Evolutionary conservation across 2,329 filamentous ascomycete genomes (phyloP).

Genomic region (Arthrinium puccinioides): DNA sequence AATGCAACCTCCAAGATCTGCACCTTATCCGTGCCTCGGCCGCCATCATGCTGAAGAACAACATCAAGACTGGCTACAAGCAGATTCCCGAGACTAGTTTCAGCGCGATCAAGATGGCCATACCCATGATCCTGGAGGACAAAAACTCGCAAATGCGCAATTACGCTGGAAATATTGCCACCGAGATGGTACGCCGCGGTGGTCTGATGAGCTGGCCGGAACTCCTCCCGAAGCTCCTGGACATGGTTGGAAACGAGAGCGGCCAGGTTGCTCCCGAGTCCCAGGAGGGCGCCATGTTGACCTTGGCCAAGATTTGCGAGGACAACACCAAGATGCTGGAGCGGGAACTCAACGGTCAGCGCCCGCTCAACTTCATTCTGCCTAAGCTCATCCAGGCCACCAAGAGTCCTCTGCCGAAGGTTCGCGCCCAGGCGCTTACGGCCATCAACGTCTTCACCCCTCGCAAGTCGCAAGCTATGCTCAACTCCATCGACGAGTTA

Average conservation of each 20-base stretch:
- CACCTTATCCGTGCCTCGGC: constrained; percentile 78
- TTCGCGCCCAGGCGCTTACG: constrained; percentile 72
- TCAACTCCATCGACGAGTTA: constrained; percentile 73
- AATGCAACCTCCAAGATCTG: constrained; percentile 54
- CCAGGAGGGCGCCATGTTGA: constrained; percentile 90
- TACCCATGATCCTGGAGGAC: constrained; percentile 76
- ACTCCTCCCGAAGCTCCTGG: constrained; percentile 74
- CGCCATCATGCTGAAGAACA: constrained; percentile 93
- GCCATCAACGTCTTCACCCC: constrained; percentile 90
- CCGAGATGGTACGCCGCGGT: constrained; percentile 78
- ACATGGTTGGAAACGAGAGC: constrained; percentile 65
- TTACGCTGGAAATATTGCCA: constrained; percentile 88
- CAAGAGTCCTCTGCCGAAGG: constrained; percentile 64
- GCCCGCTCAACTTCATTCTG: constrained; percentile 80
- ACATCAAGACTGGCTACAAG: constrained; percentile 70
- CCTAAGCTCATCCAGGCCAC: constrained; percentile 88
- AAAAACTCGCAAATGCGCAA: constrained; percentile 74
- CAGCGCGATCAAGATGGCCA: constrained; percentile 69
- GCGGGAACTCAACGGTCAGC: constrained; percentile 79
- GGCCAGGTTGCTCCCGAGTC: constrained; percentile 62
- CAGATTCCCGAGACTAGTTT: constrained; percentile 68
- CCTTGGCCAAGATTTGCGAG: constrained; percentile 91
- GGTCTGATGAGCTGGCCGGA: constrained; percentile 89
- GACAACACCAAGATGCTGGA: constrained; percentile 86
- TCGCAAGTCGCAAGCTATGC: constrained; percentile 73